Percentiles rank a stretch among this genome's conserved stretches.
These are phyloP conservation scores for Fraxinus baroniana DNA, from an alignment of 305 asterid genomes.

Conservation along the genomic window DNA sequence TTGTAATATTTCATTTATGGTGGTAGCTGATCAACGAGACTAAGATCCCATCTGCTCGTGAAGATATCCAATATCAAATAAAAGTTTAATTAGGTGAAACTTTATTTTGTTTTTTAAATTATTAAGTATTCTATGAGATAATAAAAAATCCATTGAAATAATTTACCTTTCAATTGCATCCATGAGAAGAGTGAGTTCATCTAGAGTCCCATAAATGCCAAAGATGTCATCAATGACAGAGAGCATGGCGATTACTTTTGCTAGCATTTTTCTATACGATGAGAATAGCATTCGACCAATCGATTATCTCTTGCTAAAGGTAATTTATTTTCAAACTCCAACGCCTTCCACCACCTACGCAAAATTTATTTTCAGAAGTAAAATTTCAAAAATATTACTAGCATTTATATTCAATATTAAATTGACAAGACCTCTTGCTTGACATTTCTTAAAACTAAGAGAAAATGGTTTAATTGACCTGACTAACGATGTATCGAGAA, in stretches of 20 bases:
- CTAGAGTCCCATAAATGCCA: constrained; percentile 31
- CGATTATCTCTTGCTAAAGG: constrained; percentile 46
- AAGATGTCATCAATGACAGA: constrained; percentile 30
- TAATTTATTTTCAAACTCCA: constrained; percentile 28
- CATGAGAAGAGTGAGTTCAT: constrained; percentile 37
- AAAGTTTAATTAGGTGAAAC: too few relatives aligned
- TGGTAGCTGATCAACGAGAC: constrained; percentile 25
- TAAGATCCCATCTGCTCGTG: constrained; percentile 26
- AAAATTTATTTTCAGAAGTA: neutral
- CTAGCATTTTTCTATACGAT: constrained; percentile 9
- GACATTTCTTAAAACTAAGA: neutral
- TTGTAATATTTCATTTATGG: constrained; percentile 21
- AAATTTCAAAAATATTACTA: neutral
- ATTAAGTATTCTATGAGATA: neutral
- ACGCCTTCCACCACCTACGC: constrained; percentile 47
- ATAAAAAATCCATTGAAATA: neutral
- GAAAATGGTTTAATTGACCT: neutral
- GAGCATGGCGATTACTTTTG: constrained; percentile 19
- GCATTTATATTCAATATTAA: too few relatives aligned
- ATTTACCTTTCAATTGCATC: constrained; percentile 36
- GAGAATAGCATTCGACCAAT: constrained; percentile 33
- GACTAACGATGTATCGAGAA: neutral
- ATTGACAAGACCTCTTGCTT: neutral
- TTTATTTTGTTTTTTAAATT: neutral
- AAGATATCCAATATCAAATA: neutral